phyloP scores from a whole-genome alignment of 140 eudicot genomes.

The Cichorium intybus region DNA sequence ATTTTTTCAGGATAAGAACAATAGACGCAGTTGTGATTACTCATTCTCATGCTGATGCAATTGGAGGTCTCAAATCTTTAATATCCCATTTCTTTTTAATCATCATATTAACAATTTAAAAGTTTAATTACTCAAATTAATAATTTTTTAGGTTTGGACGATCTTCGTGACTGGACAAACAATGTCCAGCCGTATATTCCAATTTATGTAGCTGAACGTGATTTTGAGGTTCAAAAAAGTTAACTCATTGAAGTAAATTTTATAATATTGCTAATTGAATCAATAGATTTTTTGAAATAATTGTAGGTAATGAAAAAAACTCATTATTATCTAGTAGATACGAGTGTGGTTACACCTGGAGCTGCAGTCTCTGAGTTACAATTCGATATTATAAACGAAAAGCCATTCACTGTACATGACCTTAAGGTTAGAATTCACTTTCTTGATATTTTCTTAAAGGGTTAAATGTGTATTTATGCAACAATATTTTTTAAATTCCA shows the following conservation, averaged over 20 bases:
- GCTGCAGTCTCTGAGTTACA: constrained; percentile 98
- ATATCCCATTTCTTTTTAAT: constrained; percentile 13
- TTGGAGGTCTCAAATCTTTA: constrained; percentile 80
- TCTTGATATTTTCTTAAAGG: background rate
- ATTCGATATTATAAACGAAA: constrained; percentile 71
- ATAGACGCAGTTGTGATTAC: constrained; percentile 92
- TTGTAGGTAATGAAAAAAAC: constrained; percentile 98
- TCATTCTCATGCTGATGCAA: constrained; percentile 99
- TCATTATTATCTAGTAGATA: constrained; percentile 92
- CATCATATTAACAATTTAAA: constrained; percentile 16
- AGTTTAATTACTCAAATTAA: background rate
- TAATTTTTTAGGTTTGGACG: constrained; percentile 76
- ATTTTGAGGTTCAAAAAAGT: constrained; percentile 72
- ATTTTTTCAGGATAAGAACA: constrained; percentile 79
- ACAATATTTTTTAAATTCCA: no score
- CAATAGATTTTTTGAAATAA: background rate
- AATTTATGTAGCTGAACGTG: constrained; percentile 86
- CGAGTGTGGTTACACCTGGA: constrained; percentile 76
- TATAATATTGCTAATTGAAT: background rate
- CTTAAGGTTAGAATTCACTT: constrained; percentile 54
- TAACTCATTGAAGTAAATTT: background rate
- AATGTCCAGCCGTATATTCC: constrained; percentile 88
- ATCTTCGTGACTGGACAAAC: constrained; percentile 99
- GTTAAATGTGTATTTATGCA: background rate
- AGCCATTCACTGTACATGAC: constrained; percentile 65